These are phyloP conservation scores for Suillus ampliporus DNA, from an alignment of 768 basidiomycete species.

Conservation along the genomic window DNA sequence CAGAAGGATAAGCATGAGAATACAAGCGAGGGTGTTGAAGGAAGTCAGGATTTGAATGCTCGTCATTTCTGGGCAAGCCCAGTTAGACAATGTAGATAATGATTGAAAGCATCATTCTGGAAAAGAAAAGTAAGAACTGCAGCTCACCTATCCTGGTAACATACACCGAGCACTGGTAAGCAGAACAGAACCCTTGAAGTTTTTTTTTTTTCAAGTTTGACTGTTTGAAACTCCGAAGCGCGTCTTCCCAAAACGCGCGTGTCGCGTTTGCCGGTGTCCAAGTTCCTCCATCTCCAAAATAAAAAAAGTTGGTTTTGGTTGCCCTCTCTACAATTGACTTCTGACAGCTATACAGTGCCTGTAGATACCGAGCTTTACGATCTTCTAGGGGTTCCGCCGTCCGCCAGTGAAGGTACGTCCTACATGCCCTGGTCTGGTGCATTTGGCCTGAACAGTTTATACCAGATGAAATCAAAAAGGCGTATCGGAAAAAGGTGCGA, in stretches of 20 bases:
- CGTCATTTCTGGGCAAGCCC: conserved; percentile 56
- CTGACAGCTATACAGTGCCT: conserved; percentile 53
- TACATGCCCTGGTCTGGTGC: conserved; percentile 5
- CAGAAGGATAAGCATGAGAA: conserved; percentile 34
- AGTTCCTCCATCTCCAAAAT: conserved; percentile 25
- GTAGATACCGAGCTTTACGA: conserved; percentile 87
- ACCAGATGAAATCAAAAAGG: conserved; percentile 88
- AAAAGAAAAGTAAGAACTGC: conserved; percentile 21
- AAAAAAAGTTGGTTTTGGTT: conserved; percentile 22
- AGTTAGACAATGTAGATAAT: conserved; percentile 96
- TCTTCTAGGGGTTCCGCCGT: conserved; percentile 72
- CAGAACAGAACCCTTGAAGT: not conserved
- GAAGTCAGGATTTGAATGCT: conserved; percentile 37
- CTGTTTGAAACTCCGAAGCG: conserved; percentile 40
- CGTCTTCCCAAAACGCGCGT: conserved; percentile 36
- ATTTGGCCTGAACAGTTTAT: conserved; percentile 17
- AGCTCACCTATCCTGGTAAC: conserved; percentile 18
- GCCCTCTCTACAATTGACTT: conserved; percentile 20
- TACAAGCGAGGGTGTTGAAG: conserved; percentile 15
- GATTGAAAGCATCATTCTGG: conserved; percentile 57
- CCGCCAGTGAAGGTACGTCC: conserved; percentile 71
- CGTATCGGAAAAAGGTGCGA: conserved; percentile 89
- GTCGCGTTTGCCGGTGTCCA: not conserved
- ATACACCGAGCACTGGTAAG: not conserved
- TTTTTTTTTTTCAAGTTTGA: not conserved